Base-by-base conservation (phyloP, 2,329 filamentous ascomycete genomes). In the Gliomastix tumulicola region DNA sequence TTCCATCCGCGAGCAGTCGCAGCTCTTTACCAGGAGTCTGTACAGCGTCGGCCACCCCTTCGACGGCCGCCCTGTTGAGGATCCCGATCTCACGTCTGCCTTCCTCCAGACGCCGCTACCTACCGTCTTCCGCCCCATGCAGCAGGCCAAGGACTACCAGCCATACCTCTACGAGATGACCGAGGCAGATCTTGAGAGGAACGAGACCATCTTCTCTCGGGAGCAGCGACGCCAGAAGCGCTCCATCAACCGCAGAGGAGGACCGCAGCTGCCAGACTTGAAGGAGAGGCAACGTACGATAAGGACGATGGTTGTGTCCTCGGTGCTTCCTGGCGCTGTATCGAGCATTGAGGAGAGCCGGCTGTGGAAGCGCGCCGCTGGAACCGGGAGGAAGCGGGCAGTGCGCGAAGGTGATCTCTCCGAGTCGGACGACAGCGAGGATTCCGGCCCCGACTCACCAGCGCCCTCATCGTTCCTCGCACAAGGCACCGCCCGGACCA, bases 21-120 rank as follows among this genome's bases (percentile, higher is more conserved):
- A 98, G 56, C 75, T 97, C 21, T 98, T 96, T 58, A 94, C 88
- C 6, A 84, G 88, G 56, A 94, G 88, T 52, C 67, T 98, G 41
- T 97, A 95, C 62, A 87, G 92, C 50, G 79, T 94, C 36, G 88
- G 89, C 3, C 89, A 98, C 64, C 83, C 88, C 19, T 98, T 98
- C 51, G 92, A 98, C 55, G 92, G 92, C 34, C 78, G 92, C 23
- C 88, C 88, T 3, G 75, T 97, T 17, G 92, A 97, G 48, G 92
- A 98, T 54, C 79, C 88, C 6, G 92, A 98, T 54, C 74, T 98
- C 19, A 79, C 87, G 40, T 71, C 84, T 37, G 83, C 87, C 38
- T 94, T 98, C 62, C 68, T 97, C 22, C 83, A 85, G 19, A 88
- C 88, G 4, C 92, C 92, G 1, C 63, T 97, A 27, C 75, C 80